Evolutionary conservation across 176 grass and related monocot genomes (phyloP).

Genomic region (Oryza longistaminata): DNA sequence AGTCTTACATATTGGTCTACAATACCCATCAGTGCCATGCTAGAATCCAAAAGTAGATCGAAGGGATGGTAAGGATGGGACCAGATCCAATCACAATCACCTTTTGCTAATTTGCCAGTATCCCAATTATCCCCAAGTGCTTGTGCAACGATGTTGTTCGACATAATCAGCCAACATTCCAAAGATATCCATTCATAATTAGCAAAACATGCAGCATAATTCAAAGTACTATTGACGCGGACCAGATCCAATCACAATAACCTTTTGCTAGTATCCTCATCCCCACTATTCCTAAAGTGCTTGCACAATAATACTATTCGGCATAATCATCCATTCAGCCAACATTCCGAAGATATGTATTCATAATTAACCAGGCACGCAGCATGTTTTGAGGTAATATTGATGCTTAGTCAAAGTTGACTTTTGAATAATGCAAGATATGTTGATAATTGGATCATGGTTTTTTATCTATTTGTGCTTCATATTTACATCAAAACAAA

Average conservation of each 20-base stretch:
- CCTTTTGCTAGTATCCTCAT: background rate
- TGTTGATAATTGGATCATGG: background rate
- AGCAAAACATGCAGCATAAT: background rate
- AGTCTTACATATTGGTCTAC: background rate
- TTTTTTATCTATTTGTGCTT: background rate
- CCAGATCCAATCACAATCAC: background rate
- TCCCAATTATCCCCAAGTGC: background rate
- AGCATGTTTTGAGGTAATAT: background rate
- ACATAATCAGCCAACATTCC: background rate
- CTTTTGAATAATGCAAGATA: no score
- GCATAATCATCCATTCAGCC: background rate
- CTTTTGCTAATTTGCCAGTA: background rate
- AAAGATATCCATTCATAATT: constrained; percentile 2
- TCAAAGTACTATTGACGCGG: background rate
- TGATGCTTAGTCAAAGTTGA: background rate
- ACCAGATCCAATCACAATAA: background rate
- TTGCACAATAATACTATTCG: background rate
- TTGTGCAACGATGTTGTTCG: background rate
- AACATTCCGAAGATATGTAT: no score
- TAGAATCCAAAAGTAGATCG: background rate
- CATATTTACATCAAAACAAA: constrained; percentile 23
- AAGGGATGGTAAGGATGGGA: background rate
- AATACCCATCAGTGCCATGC: background rate
- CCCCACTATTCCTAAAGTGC: background rate
- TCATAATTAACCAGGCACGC: no score